Conservation (phyloP, 2,329 filamentous ascomycete species). For the Fusarium sp. region DNA sequence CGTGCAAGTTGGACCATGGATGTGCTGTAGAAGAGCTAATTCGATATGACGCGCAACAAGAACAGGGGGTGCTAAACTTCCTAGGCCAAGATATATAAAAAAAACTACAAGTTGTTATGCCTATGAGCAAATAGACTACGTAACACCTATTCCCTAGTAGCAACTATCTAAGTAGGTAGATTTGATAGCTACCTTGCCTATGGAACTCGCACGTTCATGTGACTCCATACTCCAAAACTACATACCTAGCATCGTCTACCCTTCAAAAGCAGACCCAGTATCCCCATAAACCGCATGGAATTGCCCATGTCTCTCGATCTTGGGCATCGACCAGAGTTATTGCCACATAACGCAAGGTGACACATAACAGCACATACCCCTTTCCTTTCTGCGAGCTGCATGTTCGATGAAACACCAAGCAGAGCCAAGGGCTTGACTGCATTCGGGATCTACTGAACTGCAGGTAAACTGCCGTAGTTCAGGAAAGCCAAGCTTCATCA, state of each 20-base stretch:
- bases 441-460: slow-evolving; percentile 1
- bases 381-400: slow-evolving; percentile 9
- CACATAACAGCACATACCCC: slow-evolving; percentile 16
- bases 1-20: slow-evolving; percentile 12
- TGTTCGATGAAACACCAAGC: slow-evolving; percentile 20
- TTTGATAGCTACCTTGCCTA: not conserved
- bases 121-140: slow-evolving; percentile 15
- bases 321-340: slow-evolving; percentile 8
- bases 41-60: slow-evolving; percentile 18
- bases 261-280: slow-evolving; percentile 7
- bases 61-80: slow-evolving; percentile 14
- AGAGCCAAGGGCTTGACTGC: slow-evolving; percentile 8
- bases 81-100: not conserved
- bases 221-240: slow-evolving; percentile 2
- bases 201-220: not conserved
- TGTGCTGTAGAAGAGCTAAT: slow-evolving; percentile 24
- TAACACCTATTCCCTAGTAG: slow-evolving; percentile 9
- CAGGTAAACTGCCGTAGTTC: not conserved
- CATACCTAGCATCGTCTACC: slow-evolving; percentile 6
- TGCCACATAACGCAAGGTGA: slow-evolving; percentile 23
- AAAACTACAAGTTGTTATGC: slow-evolving; percentile 5
- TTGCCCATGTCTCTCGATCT: slow-evolving; percentile 4
- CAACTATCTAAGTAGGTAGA: not conserved
- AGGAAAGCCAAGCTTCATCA: slow-evolving; percentile 10
- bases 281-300: slow-evolving; percentile 22